Conservation (phyloP, 1,284 basidiomycete genomes). For the Cryptococcus wingfieldii region DNA sequence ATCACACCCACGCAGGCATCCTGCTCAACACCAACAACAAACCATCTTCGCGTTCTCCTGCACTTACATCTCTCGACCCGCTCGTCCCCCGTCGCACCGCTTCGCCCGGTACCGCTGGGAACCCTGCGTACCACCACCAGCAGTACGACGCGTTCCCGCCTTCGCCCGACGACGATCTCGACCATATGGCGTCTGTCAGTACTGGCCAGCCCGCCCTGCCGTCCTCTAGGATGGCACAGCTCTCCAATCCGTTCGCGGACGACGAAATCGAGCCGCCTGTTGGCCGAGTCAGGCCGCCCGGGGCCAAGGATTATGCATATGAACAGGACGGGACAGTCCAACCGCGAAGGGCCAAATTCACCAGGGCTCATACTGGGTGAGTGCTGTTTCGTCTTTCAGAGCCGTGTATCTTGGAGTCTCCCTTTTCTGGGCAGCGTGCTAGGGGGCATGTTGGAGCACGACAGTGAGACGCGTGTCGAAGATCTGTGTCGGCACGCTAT, state of each 20-base stretch:
- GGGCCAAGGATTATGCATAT: background rate
- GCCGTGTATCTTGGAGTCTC: no score
- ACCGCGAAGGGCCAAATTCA: conserved; percentile 26
- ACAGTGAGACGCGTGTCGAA: no score
- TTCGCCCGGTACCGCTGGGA: conserved; percentile 4
- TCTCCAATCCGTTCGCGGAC: conserved; percentile 31
- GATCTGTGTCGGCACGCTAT: no score
- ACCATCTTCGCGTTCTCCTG: background rate
- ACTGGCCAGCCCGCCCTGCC: conserved; percentile 16
- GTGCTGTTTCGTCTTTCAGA: conserved; percentile 1
- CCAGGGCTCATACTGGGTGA: conserved; percentile 27
- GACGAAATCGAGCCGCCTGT: conserved; percentile 29
- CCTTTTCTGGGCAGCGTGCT: no score
- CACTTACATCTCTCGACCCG: conserved; percentile 17
- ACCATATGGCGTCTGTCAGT: conserved; percentile 1
- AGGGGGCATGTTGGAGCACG: no score
- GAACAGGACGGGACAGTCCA: conserved; percentile 18
- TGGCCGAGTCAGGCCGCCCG: conserved; percentile 19
- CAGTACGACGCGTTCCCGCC: conserved; percentile 10
- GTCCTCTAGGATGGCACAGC: conserved; percentile 14
- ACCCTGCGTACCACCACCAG: conserved; percentile 5
- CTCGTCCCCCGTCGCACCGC: conserved; percentile 18
- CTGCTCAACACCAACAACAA: background rate
- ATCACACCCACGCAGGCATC: background rate
- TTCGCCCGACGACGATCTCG: conserved; percentile 13